phyloP scores from a whole-genome alignment of 2,329 filamentous ascomycete genomes.

The Neofusicoccum kwambonambiense region DNA sequence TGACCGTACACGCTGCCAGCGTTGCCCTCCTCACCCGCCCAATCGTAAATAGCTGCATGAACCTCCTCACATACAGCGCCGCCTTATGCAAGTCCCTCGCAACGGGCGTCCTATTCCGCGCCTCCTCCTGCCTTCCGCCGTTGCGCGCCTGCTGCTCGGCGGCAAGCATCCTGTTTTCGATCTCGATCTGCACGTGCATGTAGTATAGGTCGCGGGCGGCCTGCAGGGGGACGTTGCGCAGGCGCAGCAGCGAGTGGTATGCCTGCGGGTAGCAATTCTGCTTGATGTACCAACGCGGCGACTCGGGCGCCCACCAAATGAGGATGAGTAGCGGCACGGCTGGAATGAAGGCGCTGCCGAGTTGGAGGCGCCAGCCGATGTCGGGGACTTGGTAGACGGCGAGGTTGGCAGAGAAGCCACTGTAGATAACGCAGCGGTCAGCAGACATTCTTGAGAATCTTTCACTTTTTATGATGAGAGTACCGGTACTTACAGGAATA shows the following conservation, averaged over 20 bases:
- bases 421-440: slow-evolving; percentile 19
- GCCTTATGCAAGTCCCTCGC: slow-evolving; percentile 11
- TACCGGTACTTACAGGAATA: slow-evolving; percentile 4
- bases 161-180: slow-evolving; percentile 33
- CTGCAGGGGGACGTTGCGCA: slow-evolving; percentile 52
- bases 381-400: slow-evolving; percentile 26
- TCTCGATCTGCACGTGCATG: slow-evolving; percentile 32
- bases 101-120: background rate
- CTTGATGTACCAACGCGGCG: slow-evolving; percentile 28
- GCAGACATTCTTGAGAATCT: background rate
- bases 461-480: background rate
- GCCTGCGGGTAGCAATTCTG: slow-evolving; percentile 25
- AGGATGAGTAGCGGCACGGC: slow-evolving; percentile 27
- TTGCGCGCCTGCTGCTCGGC: slow-evolving; percentile 28
- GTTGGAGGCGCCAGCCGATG: slow-evolving; percentile 29
- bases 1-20: slow-evolving; percentile 28
- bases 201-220: slow-evolving; percentile 57
- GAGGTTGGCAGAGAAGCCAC: slow-evolving; percentile 26
- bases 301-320: slow-evolving; percentile 28
- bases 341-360: slow-evolving; percentile 28
- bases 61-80: background rate
- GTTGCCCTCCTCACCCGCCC: slow-evolving; percentile 29
- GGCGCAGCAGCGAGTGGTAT: slow-evolving; percentile 47
- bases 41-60: slow-evolving; percentile 25
- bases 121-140: background rate